Conservation (phyloP, 2,329 filamentous ascomycete species). For the Pseudogymnoascus sp. region DNA sequence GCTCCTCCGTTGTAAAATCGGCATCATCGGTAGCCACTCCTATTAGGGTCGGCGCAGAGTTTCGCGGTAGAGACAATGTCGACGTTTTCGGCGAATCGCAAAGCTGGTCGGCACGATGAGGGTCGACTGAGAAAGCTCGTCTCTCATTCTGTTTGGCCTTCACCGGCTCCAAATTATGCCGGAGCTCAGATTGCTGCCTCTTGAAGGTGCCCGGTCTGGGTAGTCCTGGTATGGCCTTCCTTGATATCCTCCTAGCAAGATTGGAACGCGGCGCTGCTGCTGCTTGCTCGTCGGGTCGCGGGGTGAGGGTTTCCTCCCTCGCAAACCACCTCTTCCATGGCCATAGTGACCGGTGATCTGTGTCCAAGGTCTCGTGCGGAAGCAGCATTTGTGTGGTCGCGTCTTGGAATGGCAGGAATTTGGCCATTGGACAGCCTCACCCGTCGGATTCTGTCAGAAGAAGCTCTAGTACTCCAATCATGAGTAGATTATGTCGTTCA, state of each 20-base stretch:
- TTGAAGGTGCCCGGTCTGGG: constrained; percentile 72
- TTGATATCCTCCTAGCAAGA: constrained; percentile 24
- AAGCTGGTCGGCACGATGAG: constrained; percentile 26
- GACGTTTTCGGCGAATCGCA: constrained; percentile 19
- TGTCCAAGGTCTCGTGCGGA: constrained; percentile 19
- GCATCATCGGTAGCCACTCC: constrained; percentile 19
- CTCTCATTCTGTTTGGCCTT: constrained; percentile 57
- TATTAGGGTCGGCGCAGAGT: constrained; percentile 25
- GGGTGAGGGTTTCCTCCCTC: constrained; percentile 20
- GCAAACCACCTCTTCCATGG: constrained; percentile 26
- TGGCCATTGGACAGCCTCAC: constrained; percentile 6
- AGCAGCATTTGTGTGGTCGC: constrained; percentile 24
- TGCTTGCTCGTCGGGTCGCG: constrained; percentile 15
- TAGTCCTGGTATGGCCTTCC: constrained; percentile 67
- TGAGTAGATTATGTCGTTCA: background rate
- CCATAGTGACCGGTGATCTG: constrained; percentile 24
- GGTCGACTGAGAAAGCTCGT: constrained; percentile 60
- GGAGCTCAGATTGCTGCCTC: constrained; percentile 71
- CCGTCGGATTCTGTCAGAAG: constrained; percentile 7
- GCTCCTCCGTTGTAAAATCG: constrained; percentile 14
- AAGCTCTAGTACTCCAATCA: constrained; percentile 1
- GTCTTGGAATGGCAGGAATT: constrained; percentile 3
- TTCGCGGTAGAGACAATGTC: constrained; percentile 16
- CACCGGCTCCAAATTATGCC: constrained; percentile 61
- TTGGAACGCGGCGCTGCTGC: constrained; percentile 14